Evolutionary conservation across 2,329 filamentous ascomycete species (phyloP).

Genomic region (Didymella pomorum): DNA sequence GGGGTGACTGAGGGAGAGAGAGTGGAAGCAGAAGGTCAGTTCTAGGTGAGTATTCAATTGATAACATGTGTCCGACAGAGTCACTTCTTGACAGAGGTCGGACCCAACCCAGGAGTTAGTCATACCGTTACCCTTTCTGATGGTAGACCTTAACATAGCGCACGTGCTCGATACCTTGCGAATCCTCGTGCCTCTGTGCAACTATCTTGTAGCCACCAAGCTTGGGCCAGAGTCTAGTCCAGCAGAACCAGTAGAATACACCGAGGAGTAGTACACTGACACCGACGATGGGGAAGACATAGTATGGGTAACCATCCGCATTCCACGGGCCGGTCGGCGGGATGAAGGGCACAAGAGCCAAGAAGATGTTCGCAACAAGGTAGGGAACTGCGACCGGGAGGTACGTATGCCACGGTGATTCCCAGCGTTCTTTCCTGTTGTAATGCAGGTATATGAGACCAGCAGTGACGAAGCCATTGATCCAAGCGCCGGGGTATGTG

Average conservation of each 20-base stretch:
- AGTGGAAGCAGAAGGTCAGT: background rate
- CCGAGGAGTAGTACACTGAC: conserved; percentile 51
- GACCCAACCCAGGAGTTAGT: background rate
- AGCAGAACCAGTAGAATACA: conserved; percentile 47
- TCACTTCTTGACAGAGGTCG: background rate
- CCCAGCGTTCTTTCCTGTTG: conserved; percentile 44
- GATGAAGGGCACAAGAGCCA: conserved; percentile 55
- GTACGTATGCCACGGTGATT: conserved; percentile 51
- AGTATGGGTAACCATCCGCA: conserved; percentile 55
- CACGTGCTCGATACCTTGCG: conserved; percentile 41
- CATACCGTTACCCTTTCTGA: conserved; percentile 28
- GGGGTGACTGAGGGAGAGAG: background rate
- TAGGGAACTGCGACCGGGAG: conserved; percentile 50
- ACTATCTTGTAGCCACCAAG: conserved; percentile 45
- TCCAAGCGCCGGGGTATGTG: conserved; percentile 49
- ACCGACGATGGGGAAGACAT: conserved; percentile 55
- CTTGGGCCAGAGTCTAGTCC: conserved; percentile 34
- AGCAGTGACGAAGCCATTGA: conserved; percentile 48
- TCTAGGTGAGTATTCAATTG: background rate
- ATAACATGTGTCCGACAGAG: background rate
- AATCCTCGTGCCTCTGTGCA: conserved; percentile 40
- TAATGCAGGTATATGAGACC: conserved; percentile 50
- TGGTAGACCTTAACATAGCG: conserved; percentile 46
- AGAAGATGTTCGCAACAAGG: conserved; percentile 52
- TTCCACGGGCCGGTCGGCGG: conserved; percentile 53